Evolutionary conservation across 2,329 filamentous ascomycete genomes (phyloP).

Genomic region (Teratosphaeria destructans): DNA sequence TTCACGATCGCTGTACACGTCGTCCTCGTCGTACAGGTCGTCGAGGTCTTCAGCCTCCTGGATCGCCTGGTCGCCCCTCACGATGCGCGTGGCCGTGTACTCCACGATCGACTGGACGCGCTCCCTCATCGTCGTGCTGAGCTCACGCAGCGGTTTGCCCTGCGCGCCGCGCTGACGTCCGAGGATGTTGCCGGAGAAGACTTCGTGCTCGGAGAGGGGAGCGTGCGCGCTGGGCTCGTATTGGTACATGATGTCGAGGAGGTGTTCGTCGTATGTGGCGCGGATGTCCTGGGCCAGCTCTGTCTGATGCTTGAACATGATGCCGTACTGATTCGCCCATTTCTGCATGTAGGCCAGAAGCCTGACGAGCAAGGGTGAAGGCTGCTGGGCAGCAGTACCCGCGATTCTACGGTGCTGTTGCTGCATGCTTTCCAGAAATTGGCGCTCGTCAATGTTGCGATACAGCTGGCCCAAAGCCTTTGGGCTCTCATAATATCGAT

Average conservation of each 20-base stretch:
- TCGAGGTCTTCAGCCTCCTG: conserved; percentile 13
- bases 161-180: conserved; percentile 33
- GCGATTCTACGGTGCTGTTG: conserved; percentile 9
- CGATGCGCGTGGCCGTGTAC: conserved; percentile 35
- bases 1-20: conserved; percentile 14
- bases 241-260: conserved; percentile 39
- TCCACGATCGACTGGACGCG: conserved; percentile 32
- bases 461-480: conserved; percentile 63
- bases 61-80: conserved; percentile 28
- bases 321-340: conserved; percentile 14
- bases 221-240: conserved; percentile 32
- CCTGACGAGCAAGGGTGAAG: background rate
- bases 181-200: conserved; percentile 49
- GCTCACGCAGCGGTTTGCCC: conserved; percentile 24
- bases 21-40: conserved; percentile 10
- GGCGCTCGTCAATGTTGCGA: conserved; percentile 59
- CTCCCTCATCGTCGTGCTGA: conserved; percentile 28
- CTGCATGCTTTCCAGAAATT: conserved; percentile 48
- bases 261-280: conserved; percentile 43
- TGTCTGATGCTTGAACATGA: conserved; percentile 29
- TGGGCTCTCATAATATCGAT: conserved; percentile 55
- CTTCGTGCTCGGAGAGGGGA: conserved; percentile 42
- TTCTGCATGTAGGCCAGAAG: conserved; percentile 26
- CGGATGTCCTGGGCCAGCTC: conserved; percentile 32
- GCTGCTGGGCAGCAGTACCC: conserved; percentile 3